A percentile compares a stretch with the other conserved stretches of the same genome.
Evolutionary conservation across 179 eudicot species (phyloP).

Genomic region (Beta lomatogona): DNA sequence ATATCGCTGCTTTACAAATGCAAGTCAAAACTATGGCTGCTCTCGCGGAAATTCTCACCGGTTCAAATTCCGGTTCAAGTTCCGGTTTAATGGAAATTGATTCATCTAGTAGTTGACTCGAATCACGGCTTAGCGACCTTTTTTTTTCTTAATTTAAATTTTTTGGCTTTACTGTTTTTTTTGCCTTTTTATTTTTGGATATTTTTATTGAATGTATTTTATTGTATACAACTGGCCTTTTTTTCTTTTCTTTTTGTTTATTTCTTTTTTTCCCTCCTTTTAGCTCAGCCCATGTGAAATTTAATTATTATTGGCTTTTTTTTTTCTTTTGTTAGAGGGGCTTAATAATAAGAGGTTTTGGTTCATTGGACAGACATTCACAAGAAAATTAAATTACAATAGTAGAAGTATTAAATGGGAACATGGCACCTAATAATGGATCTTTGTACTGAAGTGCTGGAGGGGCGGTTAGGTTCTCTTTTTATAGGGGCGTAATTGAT

Average conservation of each 20-base stretch:
- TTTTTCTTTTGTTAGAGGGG: background rate
- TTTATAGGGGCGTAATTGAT: conserved; percentile 18
- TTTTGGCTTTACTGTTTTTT: conserved; percentile 1
- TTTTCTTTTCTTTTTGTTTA: no score
- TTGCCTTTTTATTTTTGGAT: background rate
- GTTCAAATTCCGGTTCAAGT: conserved; percentile 16
- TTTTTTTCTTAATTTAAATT: background rate
- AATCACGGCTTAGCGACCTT: conserved; percentile 14
- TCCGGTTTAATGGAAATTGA: conserved; percentile 24
- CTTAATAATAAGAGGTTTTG: background rate
- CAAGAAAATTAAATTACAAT: background rate
- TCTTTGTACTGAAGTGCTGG: conserved; percentile 28
- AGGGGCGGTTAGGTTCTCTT: conserved; percentile 22
- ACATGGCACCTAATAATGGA: conserved; percentile 36
- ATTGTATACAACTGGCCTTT: conserved; percentile 34
- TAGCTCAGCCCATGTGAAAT: conserved; percentile 22
- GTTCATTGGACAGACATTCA: conserved; percentile 20
- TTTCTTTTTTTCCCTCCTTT: no score
- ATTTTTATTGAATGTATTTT: conserved; percentile 41
- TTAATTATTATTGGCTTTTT: conserved; percentile 9
- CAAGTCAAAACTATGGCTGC: conserved; percentile 84
- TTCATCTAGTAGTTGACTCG: conserved; percentile 17
- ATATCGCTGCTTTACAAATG: conserved; percentile 85
- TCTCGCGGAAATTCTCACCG: conserved; percentile 51
- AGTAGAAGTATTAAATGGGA: conserved; percentile 25